Conservation (phyloP, 2,329 filamentous ascomycete species). For the Xylaria sp. region DNA sequence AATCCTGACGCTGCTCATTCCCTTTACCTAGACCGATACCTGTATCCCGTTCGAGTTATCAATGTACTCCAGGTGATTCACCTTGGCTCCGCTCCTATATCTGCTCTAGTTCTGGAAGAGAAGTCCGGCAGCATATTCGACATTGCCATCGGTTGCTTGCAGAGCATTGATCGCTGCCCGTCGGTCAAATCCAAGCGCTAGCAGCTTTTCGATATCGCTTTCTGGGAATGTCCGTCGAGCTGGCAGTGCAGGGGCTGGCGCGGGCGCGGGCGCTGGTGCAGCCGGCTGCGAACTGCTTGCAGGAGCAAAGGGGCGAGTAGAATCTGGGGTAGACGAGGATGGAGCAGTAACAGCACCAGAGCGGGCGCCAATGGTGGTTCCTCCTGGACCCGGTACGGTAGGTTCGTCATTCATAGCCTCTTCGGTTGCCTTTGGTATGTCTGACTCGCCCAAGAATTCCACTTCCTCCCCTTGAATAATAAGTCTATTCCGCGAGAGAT, state of each 20-base stretch:
- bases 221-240: constrained; percentile 43
- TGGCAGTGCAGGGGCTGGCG: constrained; percentile 17
- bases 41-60: constrained; percentile 2
- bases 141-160: constrained; percentile 75
- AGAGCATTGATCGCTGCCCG: constrained; percentile 75
- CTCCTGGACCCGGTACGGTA: constrained; percentile 75
- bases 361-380: constrained; percentile 79
- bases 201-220: constrained; percentile 68
- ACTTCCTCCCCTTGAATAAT: constrained; percentile 86
- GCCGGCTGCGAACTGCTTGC: constrained; percentile 29
- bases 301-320: constrained; percentile 25
- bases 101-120: constrained; percentile 51
- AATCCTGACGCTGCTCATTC: constrained; percentile 9
- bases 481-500: constrained; percentile 76
- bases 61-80: constrained; percentile 5
- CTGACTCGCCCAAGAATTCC: constrained; percentile 82
- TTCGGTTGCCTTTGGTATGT: constrained; percentile 82
- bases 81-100: not conserved
- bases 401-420: constrained; percentile 72
- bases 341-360: constrained; percentile 69
- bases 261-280: constrained; percentile 19
- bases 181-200: constrained; percentile 70
- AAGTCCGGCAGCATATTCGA: constrained; percentile 81
- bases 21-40: constrained; percentile 9
- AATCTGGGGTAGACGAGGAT: constrained; percentile 26